Evolutionary conservation across 164 flowering plant genomes (phyloP), one percentile per base, ranked within the genome.

Genomic region (Litsea cubeba): DNA sequence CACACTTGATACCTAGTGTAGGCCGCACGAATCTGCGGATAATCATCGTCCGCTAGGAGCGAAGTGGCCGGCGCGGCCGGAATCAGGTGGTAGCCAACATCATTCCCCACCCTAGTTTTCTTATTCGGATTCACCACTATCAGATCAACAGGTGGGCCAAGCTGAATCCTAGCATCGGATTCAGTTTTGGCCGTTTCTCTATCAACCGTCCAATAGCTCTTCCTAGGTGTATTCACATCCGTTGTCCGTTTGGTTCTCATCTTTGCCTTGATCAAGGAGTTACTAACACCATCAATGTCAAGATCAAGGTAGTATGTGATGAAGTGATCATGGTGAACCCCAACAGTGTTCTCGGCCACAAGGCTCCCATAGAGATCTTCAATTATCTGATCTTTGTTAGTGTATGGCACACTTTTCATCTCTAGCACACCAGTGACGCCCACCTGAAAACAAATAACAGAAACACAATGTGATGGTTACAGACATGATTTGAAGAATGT

Each of bases 221-320:
- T 87, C 69, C 96, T 80, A 1, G 84, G 89, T 1, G 94, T 82
- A 23, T 69, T 69, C 12, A 46, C 28, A 20, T 69, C 69, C 6
- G 71, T 49, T 5, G 68, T 79, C 32, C 76, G 76, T 28, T 17
- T 72, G 5, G 82, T 81, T 71, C 75, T 40, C 25, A 88, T 71
- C 40, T 82, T 83, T 67, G 84, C 65, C 68, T 87, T 88, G 68
- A 88, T 79, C 60, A 91, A 87, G 14, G 96, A 85, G 79, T 91
- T 93, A 22, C 35, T 24, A 15, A 30, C 50, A 18, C 92, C 94
- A 65, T 93, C 94, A 3, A 90, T 68, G 79, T 93, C 96, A 0
- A 93, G 84, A 77, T 92, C 95, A 4, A 91, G 85, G 79, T 88
- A 79, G 81, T 85, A 92, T 0, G 89, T 85, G 50, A 93, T 68